Evolutionary conservation across 2,329 filamentous ascomycete genomes (phyloP).

Genomic region (Penicillium olsonii): DNA sequence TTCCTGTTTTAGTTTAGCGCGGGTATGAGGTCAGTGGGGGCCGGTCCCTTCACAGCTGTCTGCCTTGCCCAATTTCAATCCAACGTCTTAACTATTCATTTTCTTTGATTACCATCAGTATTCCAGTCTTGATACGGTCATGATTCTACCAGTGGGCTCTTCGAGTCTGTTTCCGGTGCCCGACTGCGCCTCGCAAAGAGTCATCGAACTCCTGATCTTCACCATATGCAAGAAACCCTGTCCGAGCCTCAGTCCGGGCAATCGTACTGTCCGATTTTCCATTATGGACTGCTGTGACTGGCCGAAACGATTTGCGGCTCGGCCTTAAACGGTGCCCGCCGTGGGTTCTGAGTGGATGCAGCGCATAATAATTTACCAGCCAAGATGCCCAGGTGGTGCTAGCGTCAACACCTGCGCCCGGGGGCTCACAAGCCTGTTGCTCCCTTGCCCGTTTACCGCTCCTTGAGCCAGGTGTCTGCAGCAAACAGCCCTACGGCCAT

Average conservation of each 20-base stretch:
- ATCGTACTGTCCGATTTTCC: neutral
- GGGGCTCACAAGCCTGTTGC: neutral
- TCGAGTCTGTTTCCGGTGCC: neutral
- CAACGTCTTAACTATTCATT: neutral
- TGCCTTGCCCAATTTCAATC: constrained; percentile 13
- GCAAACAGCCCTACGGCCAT: constrained; percentile 11
- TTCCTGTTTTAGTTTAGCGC: constrained; percentile 17
- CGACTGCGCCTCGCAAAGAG: constrained; percentile 11
- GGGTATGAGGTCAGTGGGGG: constrained; percentile 16
- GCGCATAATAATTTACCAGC: constrained; percentile 1
- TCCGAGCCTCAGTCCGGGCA: constrained; percentile 10
- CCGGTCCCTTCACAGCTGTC: constrained; percentile 14
- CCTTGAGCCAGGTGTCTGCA: constrained; percentile 3
- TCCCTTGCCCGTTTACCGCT: constrained; percentile 8
- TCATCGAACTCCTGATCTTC: constrained; percentile 10
- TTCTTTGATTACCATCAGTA: neutral
- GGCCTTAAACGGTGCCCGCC: neutral
- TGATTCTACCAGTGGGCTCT: neutral
- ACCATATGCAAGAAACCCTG: constrained; percentile 6
- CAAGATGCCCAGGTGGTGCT: neutral
- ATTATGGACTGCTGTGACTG: constrained; percentile 1
- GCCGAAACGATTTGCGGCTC: constrained; percentile 6
- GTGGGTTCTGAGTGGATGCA: constrained; percentile 1
- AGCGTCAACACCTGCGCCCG: neutral
- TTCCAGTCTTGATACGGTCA: neutral